These are phyloP conservation scores for Thuidium tamariscinum DNA, from an alignment of 225 moss, liverwort and hornwort genomes.

Conservation along the genomic window DNA sequence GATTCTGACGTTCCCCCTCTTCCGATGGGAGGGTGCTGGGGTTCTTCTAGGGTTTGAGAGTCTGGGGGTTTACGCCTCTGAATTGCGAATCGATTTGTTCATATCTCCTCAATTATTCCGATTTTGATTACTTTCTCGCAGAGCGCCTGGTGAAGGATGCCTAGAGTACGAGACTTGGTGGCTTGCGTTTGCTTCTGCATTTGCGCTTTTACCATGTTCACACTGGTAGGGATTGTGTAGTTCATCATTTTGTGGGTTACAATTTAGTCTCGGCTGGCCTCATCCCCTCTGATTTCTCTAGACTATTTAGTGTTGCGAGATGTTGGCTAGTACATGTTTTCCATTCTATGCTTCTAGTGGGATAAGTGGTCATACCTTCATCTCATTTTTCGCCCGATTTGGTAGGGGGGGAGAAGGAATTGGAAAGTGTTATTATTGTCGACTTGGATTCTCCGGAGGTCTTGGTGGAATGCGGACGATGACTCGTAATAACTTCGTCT, in stretches of 20 bases:
- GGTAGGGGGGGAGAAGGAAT: neutral
- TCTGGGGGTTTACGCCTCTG: neutral
- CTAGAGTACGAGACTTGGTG: neutral
- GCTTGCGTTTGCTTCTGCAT: neutral
- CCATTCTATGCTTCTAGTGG: neutral
- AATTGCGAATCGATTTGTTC: neutral
- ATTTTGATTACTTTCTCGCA: neutral
- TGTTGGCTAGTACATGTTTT: neutral
- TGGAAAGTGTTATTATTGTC: neutral
- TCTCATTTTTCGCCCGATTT: neutral
- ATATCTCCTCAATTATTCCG: neutral
- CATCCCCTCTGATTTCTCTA: neutral
- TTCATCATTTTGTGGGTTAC: neutral
- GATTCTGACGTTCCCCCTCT: neutral
- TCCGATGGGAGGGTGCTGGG: neutral
- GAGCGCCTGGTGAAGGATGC: neutral
- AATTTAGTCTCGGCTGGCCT: neutral
- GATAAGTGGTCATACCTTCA: neutral
- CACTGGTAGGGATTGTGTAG: neutral
- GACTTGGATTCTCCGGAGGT: neutral
- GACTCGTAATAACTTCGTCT: neutral
- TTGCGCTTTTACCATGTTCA: neutral
- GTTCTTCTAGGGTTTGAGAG: slow-evolving; percentile 7
- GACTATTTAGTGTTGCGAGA: neutral
- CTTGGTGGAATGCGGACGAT: neutral